phyloP scores from a whole-genome alignment of 2,329 filamentous ascomycete species.

The Colletotrichum tropicale region DNA sequence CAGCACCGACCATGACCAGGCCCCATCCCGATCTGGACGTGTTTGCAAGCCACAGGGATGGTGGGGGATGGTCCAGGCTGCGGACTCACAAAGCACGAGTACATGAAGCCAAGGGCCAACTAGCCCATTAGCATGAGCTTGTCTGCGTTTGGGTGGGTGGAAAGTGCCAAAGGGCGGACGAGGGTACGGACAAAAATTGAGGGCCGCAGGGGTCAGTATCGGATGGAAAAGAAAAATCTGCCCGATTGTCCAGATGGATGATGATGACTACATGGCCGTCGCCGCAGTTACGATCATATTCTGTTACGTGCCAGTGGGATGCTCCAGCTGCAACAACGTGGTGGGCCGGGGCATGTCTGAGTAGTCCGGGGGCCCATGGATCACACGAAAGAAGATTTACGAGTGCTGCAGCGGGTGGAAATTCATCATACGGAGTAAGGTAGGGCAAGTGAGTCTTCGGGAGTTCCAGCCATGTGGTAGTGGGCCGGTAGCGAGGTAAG shows the following conservation, averaged over 20 bases:
- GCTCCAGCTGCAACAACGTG: neutral
- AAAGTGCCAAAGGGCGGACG: neutral
- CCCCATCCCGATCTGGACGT: neutral
- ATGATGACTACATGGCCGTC: neutral
- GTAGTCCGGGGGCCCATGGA: neutral
- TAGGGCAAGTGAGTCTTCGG: neutral
- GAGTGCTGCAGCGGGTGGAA: neutral
- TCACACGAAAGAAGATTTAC: neutral
- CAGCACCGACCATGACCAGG: neutral
- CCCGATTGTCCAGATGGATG: neutral
- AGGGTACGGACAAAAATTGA: neutral
- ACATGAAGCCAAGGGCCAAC: neutral
- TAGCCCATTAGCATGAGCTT: conserved; percentile 2
- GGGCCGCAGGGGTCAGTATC: neutral
- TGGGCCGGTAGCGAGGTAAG: neutral
- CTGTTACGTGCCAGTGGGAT: neutral
- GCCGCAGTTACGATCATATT: neutral
- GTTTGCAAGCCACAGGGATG: conserved; percentile 7
- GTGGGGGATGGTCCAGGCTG: neutral
- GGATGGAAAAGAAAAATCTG: neutral
- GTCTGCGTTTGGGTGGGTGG: neutral
- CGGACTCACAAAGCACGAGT: neutral
- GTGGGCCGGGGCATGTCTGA: neutral
- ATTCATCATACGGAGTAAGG: neutral
- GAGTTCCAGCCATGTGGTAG: neutral